Conservation (phyloP, 2,329 filamentous ascomycete species). For the Beauveria sp. region DNA sequence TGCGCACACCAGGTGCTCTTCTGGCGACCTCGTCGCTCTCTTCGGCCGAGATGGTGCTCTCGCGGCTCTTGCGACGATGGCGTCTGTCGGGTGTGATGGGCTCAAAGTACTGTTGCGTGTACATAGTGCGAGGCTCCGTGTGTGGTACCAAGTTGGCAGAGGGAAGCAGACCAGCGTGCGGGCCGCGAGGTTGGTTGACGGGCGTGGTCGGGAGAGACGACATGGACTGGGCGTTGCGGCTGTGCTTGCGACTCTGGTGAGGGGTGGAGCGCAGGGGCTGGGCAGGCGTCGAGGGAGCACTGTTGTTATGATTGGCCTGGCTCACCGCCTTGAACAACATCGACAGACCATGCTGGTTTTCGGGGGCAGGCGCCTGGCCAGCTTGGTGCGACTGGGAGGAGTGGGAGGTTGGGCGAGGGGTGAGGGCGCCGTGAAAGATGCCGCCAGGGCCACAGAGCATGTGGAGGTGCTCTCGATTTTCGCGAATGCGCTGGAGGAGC, state of each 20-base stretch:
- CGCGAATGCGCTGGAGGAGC: slow-evolving; percentile 74
- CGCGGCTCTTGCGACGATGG: slow-evolving; percentile 60
- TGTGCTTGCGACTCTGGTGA: slow-evolving; percentile 54
- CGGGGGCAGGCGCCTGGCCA: slow-evolving; percentile 35
- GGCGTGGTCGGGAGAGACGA: slow-evolving; percentile 80
- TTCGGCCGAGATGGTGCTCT: slow-evolving; percentile 74
- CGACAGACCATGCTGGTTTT: slow-evolving; percentile 60
- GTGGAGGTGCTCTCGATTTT: slow-evolving; percentile 83
- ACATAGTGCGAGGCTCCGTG: slow-evolving; percentile 46
- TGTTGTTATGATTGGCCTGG: slow-evolving; percentile 58
- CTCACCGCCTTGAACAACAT: slow-evolving; percentile 74
- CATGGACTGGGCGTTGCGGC: slow-evolving; percentile 70
- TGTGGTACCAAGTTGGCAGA: slow-evolving; percentile 55
- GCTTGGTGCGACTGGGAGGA: slow-evolving; percentile 41
- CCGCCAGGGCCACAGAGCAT: slow-evolving; percentile 68
- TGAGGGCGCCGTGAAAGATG: slow-evolving; percentile 55
- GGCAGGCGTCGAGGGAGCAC: slow-evolving; percentile 64
- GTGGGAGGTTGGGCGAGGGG: slow-evolving; percentile 43
- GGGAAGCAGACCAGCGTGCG: slow-evolving; percentile 48
- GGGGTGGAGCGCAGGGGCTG: slow-evolving; percentile 36
- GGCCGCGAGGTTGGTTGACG: slow-evolving; percentile 41
- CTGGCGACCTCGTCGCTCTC: slow-evolving; percentile 48
- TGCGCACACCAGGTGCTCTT: slow-evolving; percentile 19
- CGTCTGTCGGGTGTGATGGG: slow-evolving; percentile 37
- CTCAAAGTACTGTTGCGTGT: slow-evolving; percentile 30